Evolutionary conservation across 2,329 filamentous ascomycete species (phyloP), one percentile per base, ranked within the genome.

Genomic region (Epichloe typhina): DNA sequence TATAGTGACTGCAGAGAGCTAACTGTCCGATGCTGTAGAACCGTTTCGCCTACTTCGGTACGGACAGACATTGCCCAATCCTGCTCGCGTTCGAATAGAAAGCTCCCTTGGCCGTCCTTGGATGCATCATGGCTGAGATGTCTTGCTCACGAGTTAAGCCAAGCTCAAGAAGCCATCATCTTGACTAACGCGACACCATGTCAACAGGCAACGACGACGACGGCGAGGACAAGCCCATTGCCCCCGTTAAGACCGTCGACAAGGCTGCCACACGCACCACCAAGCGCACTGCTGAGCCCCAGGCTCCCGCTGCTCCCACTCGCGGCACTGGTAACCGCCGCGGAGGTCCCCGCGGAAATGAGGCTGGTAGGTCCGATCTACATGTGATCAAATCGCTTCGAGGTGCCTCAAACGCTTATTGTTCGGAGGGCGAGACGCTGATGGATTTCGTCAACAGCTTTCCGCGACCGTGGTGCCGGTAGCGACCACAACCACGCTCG

Each of bases 21-120:
- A 41, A 52, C 41, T 9, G 2, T 9, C 15, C 9, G 13, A 31
- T 13, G 5, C 39, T 40, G 26, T 61, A 97, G 93, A 98, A 98
- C 81, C 84, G 87, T 68, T 97, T 87, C 81, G 91, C 93, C 81
- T 84, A 95, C 77, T 88, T 98, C 80, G 91, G 93, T 97, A 95
- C 66, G 72, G 66, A 59, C 56, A 17, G 66, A 59, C 56, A 17
- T 56, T 56, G 48, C 57, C 55, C 59, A 53, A 57, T 57, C 53
- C 53, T 53, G 2, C 17, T 52, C 53, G 55, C 53, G 45, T 38
- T 56, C 54, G 54, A 50, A 50, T 56, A 55, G 55, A 50, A 19
- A 23, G 31, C 41, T 23, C 26, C 38, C 35, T 43, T 52, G 48
- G 49, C 40, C 23, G 33, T 38, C 6, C 33, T 31, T 15, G 19